phyloP scores from a whole-genome alignment of 495 filamentous ascomycete species.

The Penicillium silybi region DNA sequence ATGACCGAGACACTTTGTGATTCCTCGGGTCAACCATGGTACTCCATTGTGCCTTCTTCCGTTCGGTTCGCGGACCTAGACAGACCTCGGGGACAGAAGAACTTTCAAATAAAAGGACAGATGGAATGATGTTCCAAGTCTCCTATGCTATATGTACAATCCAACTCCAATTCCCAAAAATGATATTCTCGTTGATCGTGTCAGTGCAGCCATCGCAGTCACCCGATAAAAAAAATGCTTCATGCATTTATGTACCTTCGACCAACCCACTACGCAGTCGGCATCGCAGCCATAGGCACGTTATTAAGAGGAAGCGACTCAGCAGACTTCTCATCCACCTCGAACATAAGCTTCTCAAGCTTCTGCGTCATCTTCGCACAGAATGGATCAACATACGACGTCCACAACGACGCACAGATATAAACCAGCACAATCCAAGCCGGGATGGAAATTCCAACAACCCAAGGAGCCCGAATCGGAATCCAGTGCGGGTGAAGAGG shows the following conservation, averaged over 20 bases:
- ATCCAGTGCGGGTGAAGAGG: slow-evolving; percentile 27
- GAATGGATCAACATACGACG: slow-evolving; percentile 58
- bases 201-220: neutral
- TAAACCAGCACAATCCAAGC: slow-evolving; percentile 57
- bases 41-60: too few species aligned
- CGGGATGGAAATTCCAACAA: slow-evolving; percentile 48
- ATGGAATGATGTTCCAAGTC: neutral
- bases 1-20: too few species aligned
- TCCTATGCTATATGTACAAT: neutral
- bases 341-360: slow-evolving; percentile 52
- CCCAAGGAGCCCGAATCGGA: slow-evolving; percentile 33
- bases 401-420: slow-evolving; percentile 55
- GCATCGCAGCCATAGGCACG: slow-evolving; percentile 25
- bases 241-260: neutral
- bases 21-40: too few species aligned
- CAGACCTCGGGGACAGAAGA: too few species aligned
- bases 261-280: neutral
- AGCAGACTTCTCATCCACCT: slow-evolving; percentile 46
- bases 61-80: too few species aligned
- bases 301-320: slow-evolving; percentile 34
- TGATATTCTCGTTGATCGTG: neutral
- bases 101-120: neutral
- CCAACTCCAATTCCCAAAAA: neutral
- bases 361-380: slow-evolving; percentile 61
- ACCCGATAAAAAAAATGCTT: neutral